A percentile compares a stretch with the other conserved stretches of the same genome.
Evolutionary conservation across 352 stramenopile species (phyloP).

Genomic region (Pythium monospermum): DNA sequence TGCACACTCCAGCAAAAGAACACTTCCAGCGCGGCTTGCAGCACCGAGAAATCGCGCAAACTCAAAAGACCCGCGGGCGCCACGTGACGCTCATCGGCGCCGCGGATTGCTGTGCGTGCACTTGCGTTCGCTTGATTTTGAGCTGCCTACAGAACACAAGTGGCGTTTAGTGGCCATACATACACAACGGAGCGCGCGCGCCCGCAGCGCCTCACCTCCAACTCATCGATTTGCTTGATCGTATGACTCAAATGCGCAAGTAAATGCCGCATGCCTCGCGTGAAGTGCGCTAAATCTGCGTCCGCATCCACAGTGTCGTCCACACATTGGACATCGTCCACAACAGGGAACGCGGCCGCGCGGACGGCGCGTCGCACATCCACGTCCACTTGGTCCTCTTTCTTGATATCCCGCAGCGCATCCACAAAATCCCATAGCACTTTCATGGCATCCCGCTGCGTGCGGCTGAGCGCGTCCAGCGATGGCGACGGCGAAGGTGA

Average conservation of each 20-base stretch:
- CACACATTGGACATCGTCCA: conserved; percentile 2
- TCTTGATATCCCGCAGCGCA: conserved; percentile 52
- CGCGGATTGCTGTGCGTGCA: not conserved
- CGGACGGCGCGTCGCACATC: conserved; percentile 31
- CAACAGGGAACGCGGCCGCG: not conserved
- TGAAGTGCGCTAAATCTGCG: conserved; percentile 5
- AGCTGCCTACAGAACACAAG: not conserved
- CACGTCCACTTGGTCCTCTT: conserved; percentile 14
- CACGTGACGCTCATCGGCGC: conserved; percentile 15
- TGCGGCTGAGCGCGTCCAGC: conserved; percentile 28
- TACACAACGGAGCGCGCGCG: no score
- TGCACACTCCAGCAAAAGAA: conserved; percentile 67
- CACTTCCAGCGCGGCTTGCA: conserved; percentile 74
- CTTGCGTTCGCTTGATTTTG: not conserved
- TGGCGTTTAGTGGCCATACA: no score
- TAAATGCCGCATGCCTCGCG: conserved; percentile 4
- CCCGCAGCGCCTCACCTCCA: no score
- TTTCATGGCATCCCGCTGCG: conserved; percentile 50
- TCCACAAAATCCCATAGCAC: conserved; percentile 63
- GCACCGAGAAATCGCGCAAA: conserved; percentile 76
- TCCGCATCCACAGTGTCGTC: conserved; percentile 21
- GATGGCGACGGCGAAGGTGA: not conserved
- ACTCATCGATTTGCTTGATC: conserved; percentile 41
- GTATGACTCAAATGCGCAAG: conserved; percentile 28
- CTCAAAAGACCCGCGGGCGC: conserved; percentile 69